Evolutionary conservation across 1,284 basidiomycete genomes (phyloP).

Genomic region (Rhodotorula sp.): DNA sequence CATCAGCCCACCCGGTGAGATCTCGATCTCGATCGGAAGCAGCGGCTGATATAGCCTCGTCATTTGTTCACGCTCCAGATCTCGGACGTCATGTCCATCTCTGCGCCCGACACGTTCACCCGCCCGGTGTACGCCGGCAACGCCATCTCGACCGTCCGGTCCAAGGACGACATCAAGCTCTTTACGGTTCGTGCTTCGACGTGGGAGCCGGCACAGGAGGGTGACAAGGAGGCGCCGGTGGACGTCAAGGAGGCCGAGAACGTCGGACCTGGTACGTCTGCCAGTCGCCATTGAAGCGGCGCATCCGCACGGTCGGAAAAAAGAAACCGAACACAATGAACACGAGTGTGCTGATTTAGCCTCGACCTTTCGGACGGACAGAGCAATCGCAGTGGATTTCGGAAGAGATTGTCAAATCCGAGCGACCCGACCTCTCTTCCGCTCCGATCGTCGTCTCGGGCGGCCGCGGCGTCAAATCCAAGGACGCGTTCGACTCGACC

Average conservation of each 20-base stretch:
- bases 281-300: background rate
- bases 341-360: background rate
- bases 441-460: constrained; percentile 90
- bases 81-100: constrained; percentile 88
- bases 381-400: constrained; percentile 65
- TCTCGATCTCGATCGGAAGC: background rate
- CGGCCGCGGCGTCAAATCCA: constrained; percentile 90
- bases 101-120: constrained; percentile 74
- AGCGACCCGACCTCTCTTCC: constrained; percentile 86
- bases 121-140: constrained; percentile 98
- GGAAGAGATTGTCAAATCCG: constrained; percentile 83
- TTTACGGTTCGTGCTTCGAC: constrained; percentile 96
- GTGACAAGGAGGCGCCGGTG: constrained; percentile 58
- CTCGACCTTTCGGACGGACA: background rate
- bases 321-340: background rate
- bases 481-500: constrained; percentile 83
- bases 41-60: background rate
- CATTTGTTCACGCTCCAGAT: constrained; percentile 53
- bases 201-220: constrained; percentile 64
- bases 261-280: constrained; percentile 29
- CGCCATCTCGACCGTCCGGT: constrained; percentile 88
- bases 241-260: constrained; percentile 66
- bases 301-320: background rate
- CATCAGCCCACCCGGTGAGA: background rate
- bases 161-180: constrained; percentile 75